Evolutionary conservation across 306 rosid genomes (phyloP).

Genomic region (Oemleria cerasiformis): DNA sequence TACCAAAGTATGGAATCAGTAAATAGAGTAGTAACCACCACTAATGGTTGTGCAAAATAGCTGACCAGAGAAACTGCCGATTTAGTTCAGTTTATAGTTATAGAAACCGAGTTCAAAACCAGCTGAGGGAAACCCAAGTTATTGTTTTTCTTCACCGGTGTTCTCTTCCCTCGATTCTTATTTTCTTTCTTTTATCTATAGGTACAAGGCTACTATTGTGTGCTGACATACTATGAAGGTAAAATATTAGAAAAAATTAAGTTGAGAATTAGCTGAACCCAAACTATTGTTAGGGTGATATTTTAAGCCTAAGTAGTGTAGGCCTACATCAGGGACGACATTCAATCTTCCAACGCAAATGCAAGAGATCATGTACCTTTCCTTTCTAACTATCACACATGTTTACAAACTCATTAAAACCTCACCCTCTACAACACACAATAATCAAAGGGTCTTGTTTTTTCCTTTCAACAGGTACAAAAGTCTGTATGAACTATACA

Average conservation of each 20-base stretch:
- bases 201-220: not conserved
- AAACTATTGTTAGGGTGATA: not conserved
- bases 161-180: too few relatives aligned
- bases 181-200: too few relatives aligned
- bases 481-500: not conserved
- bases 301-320: not conserved
- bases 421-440: not conserved
- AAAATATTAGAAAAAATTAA: not conserved
- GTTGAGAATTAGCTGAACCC: not conserved
- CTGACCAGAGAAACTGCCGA: too few relatives aligned
- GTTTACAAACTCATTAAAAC: not conserved
- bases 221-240: not conserved
- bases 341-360: not conserved
- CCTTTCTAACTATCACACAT: not conserved
- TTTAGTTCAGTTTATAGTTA: too few relatives aligned
- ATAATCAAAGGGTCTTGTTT: not conserved
- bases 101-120: too few relatives aligned
- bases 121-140: too few relatives aligned
- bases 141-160: too few relatives aligned
- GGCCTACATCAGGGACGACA: not conserved
- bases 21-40: too few relatives aligned
- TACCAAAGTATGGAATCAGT: too few relatives aligned
- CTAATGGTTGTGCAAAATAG: too few relatives aligned
- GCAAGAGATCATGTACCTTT: not conserved
- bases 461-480: not conserved